A percentile compares a stretch with the other conserved stretches of the same genome.
Evolutionary conservation across 2,329 filamentous ascomycete species (phyloP).

Genomic region (Aspergillus unguis): DNA sequence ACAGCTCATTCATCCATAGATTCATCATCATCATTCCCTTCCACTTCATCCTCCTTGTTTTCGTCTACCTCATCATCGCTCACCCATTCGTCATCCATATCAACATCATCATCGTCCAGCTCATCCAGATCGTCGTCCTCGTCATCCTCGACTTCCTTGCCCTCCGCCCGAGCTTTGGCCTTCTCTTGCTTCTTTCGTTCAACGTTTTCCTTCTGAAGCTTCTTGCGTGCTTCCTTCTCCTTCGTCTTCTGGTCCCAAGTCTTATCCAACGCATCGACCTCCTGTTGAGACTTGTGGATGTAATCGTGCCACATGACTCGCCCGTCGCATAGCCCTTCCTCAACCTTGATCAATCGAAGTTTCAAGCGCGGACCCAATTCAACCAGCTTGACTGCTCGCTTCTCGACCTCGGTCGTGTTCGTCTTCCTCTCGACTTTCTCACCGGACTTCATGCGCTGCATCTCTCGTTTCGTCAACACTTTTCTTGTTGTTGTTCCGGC

Average conservation of each 20-base stretch:
- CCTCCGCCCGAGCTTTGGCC: constrained; percentile 45
- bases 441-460: constrained; percentile 45
- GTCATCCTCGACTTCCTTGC: constrained; percentile 42
- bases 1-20: constrained; percentile 40
- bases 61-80: constrained; percentile 50
- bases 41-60: constrained; percentile 40
- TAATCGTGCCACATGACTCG: constrained; percentile 98
- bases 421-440: constrained; percentile 45
- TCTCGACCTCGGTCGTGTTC: constrained; percentile 61
- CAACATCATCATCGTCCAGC: constrained; percentile 47
- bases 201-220: constrained; percentile 83
- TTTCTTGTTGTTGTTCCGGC: constrained; percentile 54
- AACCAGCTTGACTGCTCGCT: constrained; percentile 83
- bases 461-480: constrained; percentile 52
- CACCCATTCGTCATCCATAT: constrained; percentile 54
- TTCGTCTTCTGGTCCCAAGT: constrained; percentile 73
- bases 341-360: constrained; percentile 87
- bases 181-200: constrained; percentile 74
- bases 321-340: constrained; percentile 85
- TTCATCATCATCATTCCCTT: constrained; percentile 36
- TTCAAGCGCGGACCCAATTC: constrained; percentile 90
- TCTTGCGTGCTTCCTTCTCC: constrained; percentile 78
- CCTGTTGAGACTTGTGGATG: constrained; percentile 75
- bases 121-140: constrained; percentile 44
- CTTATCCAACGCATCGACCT: constrained; percentile 74